Conservation (phyloP, 2,329 filamentous ascomycete species). For the Penicillium hordei region DNA sequence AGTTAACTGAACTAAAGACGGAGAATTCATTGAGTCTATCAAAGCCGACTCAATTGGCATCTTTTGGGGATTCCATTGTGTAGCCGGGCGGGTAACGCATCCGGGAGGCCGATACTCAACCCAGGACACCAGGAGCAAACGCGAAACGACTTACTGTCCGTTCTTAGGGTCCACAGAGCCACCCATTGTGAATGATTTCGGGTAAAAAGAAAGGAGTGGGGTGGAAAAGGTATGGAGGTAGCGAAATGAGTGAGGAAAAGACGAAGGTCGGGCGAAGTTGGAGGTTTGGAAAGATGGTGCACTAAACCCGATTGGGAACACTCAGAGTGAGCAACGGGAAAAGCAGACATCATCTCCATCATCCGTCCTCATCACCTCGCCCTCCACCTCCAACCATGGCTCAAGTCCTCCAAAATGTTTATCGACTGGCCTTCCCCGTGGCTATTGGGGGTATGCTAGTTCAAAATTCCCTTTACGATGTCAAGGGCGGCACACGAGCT, state of each 20-base stretch:
- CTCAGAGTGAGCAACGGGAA: slow-evolving; percentile 28
- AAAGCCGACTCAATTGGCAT: not conserved
- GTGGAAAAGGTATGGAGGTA: slow-evolving; percentile 15
- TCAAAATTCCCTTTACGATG: slow-evolving; percentile 89
- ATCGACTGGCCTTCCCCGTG: slow-evolving; percentile 64
- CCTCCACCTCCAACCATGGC: slow-evolving; percentile 43
- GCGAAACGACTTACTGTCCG: slow-evolving; percentile 42
- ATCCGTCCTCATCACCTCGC: slow-evolving; percentile 16
- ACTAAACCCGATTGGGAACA: slow-evolving; percentile 37
- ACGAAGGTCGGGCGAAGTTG: slow-evolving; percentile 37
- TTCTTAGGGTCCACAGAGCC: slow-evolving; percentile 44
- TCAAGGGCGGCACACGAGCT: slow-evolving; percentile 88
- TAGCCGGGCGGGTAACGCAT: slow-evolving; percentile 20
- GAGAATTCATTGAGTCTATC: not conserved
- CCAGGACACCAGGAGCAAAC: slow-evolving; percentile 1
- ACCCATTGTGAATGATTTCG: slow-evolving; percentile 38
- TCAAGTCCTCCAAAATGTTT: slow-evolving; percentile 38
- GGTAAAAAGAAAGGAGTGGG: slow-evolving; percentile 16
- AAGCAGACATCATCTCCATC: slow-evolving; percentile 39
- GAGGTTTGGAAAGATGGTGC: slow-evolving; percentile 22
- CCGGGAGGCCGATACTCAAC: slow-evolving; percentile 15
- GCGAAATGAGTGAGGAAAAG: slow-evolving; percentile 26
- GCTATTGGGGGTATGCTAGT: slow-evolving; percentile 66
- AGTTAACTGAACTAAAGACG: slow-evolving; percentile 14
- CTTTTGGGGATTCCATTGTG: slow-evolving; percentile 7